Percentiles rank a stretch among this genome's conserved stretches.
Evolutionary conservation across 345 rosid species (phyloP).

Genomic region (Cardiospermum halicacabum): DNA sequence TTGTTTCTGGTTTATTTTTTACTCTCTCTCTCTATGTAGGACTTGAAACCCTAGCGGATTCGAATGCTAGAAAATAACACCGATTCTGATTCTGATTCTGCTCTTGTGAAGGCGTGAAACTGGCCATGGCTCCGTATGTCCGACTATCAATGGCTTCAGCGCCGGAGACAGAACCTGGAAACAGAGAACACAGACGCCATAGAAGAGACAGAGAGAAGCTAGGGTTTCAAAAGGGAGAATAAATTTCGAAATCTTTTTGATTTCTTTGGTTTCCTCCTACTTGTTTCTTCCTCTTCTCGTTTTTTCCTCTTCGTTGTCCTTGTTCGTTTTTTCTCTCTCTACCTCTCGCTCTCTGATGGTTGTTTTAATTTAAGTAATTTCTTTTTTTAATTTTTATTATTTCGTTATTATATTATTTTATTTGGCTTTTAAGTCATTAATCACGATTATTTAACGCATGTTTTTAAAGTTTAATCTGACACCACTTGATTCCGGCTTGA

Average conservation of each 20-base stretch:
- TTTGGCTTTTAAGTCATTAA: not conserved
- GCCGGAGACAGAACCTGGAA: not conserved
- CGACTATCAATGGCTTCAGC: not conserved
- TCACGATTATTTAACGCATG: constrained; percentile 13
- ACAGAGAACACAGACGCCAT: constrained; percentile 6
- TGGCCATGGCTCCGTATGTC: constrained; percentile 19
- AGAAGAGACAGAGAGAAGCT: not conserved
- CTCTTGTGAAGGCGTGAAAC: constrained; percentile 12
- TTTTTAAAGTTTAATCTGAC: constrained; percentile 13
- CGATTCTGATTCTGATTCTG: not conserved
- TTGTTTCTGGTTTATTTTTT: not conserved
- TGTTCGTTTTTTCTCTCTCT: not conserved
- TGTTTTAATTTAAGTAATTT: not conserved
- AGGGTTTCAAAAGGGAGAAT: constrained; percentile 15
- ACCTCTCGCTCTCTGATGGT: not conserved
- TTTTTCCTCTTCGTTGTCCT: not conserved
- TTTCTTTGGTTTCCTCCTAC: constrained; percentile 6
- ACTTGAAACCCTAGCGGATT: constrained; percentile 29
- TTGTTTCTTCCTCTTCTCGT: not conserved
- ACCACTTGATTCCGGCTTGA: constrained; percentile 12
- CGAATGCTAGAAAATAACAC: constrained; percentile 7
- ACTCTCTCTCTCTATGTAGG: constrained; percentile 14
- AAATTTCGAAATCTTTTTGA: constrained; percentile 8
- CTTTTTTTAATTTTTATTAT: constrained; percentile 7
- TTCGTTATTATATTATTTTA: not conserved